phyloP scores from a whole-genome alignment of 108 stramenopile species.

The Skeletonema menzelii region DNA sequence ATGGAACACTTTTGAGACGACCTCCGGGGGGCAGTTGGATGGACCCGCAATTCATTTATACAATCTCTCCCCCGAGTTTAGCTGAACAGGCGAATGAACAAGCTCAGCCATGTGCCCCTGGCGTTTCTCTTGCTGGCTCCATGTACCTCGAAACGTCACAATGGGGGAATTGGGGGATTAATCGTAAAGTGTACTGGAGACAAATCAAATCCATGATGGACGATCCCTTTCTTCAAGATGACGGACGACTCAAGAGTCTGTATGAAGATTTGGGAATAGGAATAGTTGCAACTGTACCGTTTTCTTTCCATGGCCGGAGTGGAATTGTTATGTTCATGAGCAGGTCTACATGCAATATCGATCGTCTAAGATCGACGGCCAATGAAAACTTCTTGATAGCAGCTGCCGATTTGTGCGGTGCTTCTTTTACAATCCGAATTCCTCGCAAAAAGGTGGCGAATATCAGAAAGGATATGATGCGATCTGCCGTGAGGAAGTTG shows the following conservation, averaged over 20 bases:
- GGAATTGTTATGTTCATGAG: conserved; percentile 43
- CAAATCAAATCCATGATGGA: conserved; percentile 20
- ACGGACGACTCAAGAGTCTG: conserved; percentile 19
- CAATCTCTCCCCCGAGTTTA: not conserved
- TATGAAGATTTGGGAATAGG: conserved; percentile 25
- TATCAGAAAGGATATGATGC: conserved; percentile 9
- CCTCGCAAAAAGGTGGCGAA: conserved; percentile 1
- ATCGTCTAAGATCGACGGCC: not conserved
- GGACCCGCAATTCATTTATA: conserved; percentile 11
- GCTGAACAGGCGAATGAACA: not conserved
- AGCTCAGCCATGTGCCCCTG: conserved; percentile 11
- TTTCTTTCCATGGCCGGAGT: conserved; percentile 8
- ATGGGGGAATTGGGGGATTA: not conserved
- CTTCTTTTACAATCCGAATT: conserved; percentile 11
- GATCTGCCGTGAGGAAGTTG: conserved; percentile 12
- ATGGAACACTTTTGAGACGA: conserved; percentile 18
- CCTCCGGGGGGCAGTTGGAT: conserved; percentile 26
- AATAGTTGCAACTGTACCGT: conserved; percentile 31
- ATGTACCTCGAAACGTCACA: not conserved
- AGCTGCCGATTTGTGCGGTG: conserved; percentile 30
- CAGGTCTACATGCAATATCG: conserved; percentile 9
- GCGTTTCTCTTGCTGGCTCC: conserved; percentile 7
- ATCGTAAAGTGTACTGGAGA: conserved; percentile 22
- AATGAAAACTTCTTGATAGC: conserved; percentile 32
- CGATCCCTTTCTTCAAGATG: conserved; percentile 36